phyloP scores from a whole-genome alignment of 1,284 basidiomycete species.

The Moniliella sp. region DNA sequence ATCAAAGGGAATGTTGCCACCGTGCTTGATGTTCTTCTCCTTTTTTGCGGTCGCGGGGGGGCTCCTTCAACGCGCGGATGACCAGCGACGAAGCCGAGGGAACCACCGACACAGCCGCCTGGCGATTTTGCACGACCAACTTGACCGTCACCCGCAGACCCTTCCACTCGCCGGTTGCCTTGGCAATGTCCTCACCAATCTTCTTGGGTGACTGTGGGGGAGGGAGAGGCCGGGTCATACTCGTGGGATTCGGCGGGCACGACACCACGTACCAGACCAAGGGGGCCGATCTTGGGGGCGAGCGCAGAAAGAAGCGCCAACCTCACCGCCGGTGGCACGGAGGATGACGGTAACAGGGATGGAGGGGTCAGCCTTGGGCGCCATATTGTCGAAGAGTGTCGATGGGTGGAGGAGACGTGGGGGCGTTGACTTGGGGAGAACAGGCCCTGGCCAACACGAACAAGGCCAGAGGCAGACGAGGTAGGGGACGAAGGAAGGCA shows the following conservation, averaged over 20 bases:
- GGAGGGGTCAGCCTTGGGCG: no score
- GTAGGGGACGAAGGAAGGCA: no score
- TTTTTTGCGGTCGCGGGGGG: slow-evolving; percentile 98
- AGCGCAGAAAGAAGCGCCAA: slow-evolving; percentile 94
- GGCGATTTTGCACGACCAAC: slow-evolving; percentile 98
- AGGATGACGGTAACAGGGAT: slow-evolving; percentile 99
- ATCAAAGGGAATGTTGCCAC: slow-evolving; percentile 79
- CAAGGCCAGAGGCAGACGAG: no score
- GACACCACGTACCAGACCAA: no score
- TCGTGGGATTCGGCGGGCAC: no score
- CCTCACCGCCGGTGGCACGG: slow-evolving; percentile 95
- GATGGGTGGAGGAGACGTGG: no score
- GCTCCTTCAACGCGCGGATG: slow-evolving; percentile 94
- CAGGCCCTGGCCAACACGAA: no score
- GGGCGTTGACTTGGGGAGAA: no score
- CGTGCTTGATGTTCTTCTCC: slow-evolving; percentile 99
- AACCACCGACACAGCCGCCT: slow-evolving; percentile 87
- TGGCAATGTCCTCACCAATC: slow-evolving; percentile 99
- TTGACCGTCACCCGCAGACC: slow-evolving; percentile 97
- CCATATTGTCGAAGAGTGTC: no score
- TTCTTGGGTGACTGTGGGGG: slow-evolving; percentile 99
- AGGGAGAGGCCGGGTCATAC: no score
- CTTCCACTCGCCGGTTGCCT: slow-evolving; percentile 95
- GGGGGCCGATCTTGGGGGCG: slow-evolving; percentile 98
- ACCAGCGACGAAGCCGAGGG: slow-evolving; percentile 93